phyloP scores from a whole-genome alignment of 371 early-diverging fungal species.

The Gilbertella persicaria region DNA sequence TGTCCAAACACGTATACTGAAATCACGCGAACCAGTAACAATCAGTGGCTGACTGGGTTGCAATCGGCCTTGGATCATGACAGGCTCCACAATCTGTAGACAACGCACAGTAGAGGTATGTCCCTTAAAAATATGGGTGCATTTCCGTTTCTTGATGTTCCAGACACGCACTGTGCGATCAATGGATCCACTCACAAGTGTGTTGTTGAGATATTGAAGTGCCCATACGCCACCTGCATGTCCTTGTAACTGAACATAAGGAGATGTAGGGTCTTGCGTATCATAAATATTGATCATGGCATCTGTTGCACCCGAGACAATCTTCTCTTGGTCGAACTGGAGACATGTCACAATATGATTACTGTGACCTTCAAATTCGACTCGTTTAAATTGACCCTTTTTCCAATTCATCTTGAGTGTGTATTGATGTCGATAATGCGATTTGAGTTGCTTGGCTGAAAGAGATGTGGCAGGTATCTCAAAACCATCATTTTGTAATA shows the following conservation, averaged over 20 bases:
- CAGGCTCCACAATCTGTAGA: constrained; percentile 82
- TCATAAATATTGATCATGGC: constrained; percentile 86
- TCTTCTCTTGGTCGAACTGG: constrained; percentile 90
- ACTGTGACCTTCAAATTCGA: constrained; percentile 80
- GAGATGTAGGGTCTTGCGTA: constrained; percentile 50
- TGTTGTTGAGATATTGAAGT: constrained; percentile 82
- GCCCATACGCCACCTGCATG: constrained; percentile 99
- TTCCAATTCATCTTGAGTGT: constrained; percentile 68
- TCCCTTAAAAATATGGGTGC: constrained; percentile 88
- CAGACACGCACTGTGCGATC: constrained; percentile 97
- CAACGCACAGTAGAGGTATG: constrained; percentile 97
- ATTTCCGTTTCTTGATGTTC: constrained; percentile 89
- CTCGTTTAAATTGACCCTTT: constrained; percentile 67
- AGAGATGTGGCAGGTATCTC: constrained; percentile 33
- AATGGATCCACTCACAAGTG: constrained; percentile 95
- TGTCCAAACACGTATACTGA: constrained; percentile 92
- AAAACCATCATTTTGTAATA: constrained; percentile 52
- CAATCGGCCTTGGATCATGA: constrained; percentile 47
- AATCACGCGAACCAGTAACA: constrained; percentile 97
- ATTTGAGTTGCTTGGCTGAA: constrained; percentile 37
- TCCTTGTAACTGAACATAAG: constrained; percentile 70
- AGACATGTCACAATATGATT: constrained; percentile 91
- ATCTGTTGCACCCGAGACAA: constrained; percentile 92
- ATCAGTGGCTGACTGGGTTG: constrained; percentile 77
- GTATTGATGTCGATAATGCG: constrained; percentile 36